Conservation (phyloP, 805 yeast species). For the Ogataea haglerorum region DNA sequence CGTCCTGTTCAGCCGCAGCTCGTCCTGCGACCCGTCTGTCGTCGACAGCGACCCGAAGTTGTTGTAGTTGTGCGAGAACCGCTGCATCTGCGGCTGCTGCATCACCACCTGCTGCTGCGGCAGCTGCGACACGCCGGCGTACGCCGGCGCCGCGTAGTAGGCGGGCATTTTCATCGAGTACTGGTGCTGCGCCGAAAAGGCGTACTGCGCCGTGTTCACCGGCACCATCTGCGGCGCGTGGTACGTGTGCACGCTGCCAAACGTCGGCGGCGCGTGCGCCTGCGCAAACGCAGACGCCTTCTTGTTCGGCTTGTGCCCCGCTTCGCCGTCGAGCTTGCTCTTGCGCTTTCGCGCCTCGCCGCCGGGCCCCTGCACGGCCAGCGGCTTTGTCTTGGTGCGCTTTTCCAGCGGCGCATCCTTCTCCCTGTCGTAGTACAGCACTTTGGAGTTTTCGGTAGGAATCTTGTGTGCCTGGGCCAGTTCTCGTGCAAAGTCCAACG, state of each 20-base stretch:
- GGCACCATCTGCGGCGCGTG: conserved; percentile 2
- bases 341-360: conserved; percentile 26
- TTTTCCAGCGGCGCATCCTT: conserved; percentile 43
- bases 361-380: neutral
- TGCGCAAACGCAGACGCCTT: conserved; percentile 5
- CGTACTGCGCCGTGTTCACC: conserved; percentile 10
- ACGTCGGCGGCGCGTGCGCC: conserved; percentile 16
- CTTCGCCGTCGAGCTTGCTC: conserved; percentile 32
- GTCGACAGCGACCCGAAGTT: conserved; percentile 27
- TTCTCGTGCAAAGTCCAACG: conserved; percentile 59
- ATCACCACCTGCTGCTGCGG: conserved; percentile 17
- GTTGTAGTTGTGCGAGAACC: conserved; percentile 21
- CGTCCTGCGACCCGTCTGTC: conserved; percentile 30
- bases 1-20: conserved; percentile 22
- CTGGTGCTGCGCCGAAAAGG: conserved; percentile 17
- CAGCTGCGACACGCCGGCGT: conserved; percentile 5
- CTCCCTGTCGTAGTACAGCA: conserved; percentile 52
- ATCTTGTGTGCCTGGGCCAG: conserved; percentile 52
- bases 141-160: conserved; percentile 6
- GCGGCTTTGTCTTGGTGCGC: conserved; percentile 33
- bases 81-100: conserved; percentile 19
- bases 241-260: conserved; percentile 9
- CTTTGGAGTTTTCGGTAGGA: conserved; percentile 47
- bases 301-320: conserved; percentile 14
- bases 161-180: conserved; percentile 11